phyloP scores from a whole-genome alignment of 2,329 filamentous ascomycete species.

The Diaporthe caulivora region DNA sequence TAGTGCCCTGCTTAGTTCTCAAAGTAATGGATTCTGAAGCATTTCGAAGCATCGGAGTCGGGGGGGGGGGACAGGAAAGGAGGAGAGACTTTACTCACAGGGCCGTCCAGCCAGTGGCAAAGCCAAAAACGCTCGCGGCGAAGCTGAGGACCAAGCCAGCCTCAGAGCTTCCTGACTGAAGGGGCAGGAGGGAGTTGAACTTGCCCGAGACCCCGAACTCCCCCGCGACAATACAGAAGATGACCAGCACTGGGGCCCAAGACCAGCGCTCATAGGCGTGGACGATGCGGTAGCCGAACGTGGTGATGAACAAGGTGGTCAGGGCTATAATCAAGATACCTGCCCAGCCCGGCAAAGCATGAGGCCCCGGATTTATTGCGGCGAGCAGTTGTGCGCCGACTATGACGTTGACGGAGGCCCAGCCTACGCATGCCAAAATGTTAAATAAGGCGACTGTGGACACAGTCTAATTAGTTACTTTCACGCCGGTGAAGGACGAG shows the following conservation, averaged over 20 bases:
- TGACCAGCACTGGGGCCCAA: conserved; percentile 79
- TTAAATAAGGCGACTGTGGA: conserved; percentile 75
- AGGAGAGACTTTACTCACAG: conserved; percentile 54
- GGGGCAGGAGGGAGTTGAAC: conserved; percentile 70
- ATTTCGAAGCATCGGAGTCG: too few relatives aligned
- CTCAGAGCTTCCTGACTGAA: conserved; percentile 69
- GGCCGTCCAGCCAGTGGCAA: conserved; percentile 79
- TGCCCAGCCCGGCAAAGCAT: conserved; percentile 76
- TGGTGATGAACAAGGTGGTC: conserved; percentile 76
- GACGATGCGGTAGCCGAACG: conserved; percentile 81
- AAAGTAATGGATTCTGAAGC: too few relatives aligned
- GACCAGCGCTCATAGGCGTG: conserved; percentile 82
- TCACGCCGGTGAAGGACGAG: not conserved
- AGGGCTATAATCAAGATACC: conserved; percentile 81
- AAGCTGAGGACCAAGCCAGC: conserved; percentile 74
- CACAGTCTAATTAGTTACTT: not conserved
- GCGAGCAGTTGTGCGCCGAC: conserved; percentile 83
- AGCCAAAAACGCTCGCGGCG: conserved; percentile 74
- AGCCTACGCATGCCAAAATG: conserved; percentile 78
- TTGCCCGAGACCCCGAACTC: conserved; percentile 75
- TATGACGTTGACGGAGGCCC: conserved; percentile 83
- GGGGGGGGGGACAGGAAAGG: too few relatives aligned
- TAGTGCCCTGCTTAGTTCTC: too few relatives aligned
- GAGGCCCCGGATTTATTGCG: conserved; percentile 69
- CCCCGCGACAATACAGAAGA: conserved; percentile 79